Percentiles rank a stretch among this genome's conserved stretches.
These are phyloP conservation scores for Euptelea pleiosperma DNA, from an alignment of 164 flowering plant species.

Conservation along the genomic window DNA sequence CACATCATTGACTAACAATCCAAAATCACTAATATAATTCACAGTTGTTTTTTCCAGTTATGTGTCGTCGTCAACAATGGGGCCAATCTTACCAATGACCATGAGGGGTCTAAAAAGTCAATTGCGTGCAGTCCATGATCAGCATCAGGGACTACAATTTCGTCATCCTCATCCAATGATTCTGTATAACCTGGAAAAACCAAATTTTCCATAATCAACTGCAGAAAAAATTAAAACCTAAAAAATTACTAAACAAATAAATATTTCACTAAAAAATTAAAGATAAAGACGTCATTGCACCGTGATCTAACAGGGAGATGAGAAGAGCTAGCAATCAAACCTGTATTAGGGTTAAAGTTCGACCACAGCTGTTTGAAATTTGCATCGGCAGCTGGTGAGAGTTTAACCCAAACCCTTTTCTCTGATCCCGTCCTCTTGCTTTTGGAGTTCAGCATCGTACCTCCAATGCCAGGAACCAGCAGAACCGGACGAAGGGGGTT, in stretches of 20 bases:
- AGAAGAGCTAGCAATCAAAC: constrained; percentile 25
- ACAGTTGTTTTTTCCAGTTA: too few relatives aligned
- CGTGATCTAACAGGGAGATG: too few relatives aligned
- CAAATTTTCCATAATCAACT: constrained; percentile 1
- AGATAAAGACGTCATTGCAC: too few relatives aligned
- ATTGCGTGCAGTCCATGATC: constrained; percentile 91
- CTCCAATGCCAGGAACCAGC: constrained; percentile 80
- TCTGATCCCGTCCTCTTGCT: constrained; percentile 41
- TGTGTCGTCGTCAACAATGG: too few relatives aligned
- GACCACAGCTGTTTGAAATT: constrained; percentile 84
- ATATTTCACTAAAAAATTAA: too few relatives aligned
- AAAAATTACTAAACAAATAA: background rate
- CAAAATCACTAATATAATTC: too few relatives aligned
- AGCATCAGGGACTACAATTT: constrained; percentile 75
- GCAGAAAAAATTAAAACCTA: background rate
- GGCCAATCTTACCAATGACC: constrained; percentile 51
- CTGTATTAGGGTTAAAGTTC: constrained; percentile 70
- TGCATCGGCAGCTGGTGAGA: constrained; percentile 64
- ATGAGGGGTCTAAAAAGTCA: constrained; percentile 83
- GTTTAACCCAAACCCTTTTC: constrained; percentile 89
- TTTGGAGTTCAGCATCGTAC: constrained; percentile 77
- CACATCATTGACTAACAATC: too few relatives aligned
- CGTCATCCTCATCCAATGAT: constrained; percentile 46
- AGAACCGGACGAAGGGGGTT: constrained; percentile 78
- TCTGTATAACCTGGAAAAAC: constrained; percentile 77